Evolutionary conservation across 2,329 filamentous ascomycete genomes (phyloP), one percentile per base, ranked within the genome.

Genomic region (Chaetomiaceae sp.): DNA sequence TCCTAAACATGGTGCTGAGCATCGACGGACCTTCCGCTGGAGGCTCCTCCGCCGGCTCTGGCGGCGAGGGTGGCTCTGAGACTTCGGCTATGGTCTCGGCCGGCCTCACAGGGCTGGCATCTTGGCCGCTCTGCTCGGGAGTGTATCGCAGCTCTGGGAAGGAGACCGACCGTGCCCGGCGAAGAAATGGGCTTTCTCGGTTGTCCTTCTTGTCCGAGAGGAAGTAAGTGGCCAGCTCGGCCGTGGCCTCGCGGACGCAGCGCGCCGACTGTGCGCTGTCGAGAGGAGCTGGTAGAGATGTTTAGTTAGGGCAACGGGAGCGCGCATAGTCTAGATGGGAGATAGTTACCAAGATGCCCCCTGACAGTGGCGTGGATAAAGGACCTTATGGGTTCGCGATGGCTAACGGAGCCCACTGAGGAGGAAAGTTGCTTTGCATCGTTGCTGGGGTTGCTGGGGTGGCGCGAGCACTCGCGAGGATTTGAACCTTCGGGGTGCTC

Each of bases 211-310:
- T 76, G 60, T 87, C 82, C 34, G 85, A 85, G 23, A 96, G 77
- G 44, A 89, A 84, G 65, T 91, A 89, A 16, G 82, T 89, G 38
- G 90, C 90, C 50, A 96, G 76, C 68, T 95, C 89, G 45, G 89
- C 88, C 2, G 90, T 95, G 64, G 93, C 86, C 68, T 93, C 85
- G 57, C 90, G 85, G 35, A 96, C 86, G 58, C 83, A 87, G 53
- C 84, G 82, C 30, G 88, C 86, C 67, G 88, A 87, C 60, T 88
- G 81, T 16, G 82, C 78, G 60, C 81, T 86, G 64, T 92, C 87
- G 68, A 80, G 64, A 16, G 77, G 75, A 34, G 71, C 76, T 80
- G 57, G 20, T 37, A 44, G 13, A 31, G 27, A 14, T 13, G 43
- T 17, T 50, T 37, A 54, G 52, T 25, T 25, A 5, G 7, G 10